These are phyloP conservation scores for Ambrosia hybrid DNA, from an alignment of 140 eudicot species.

Conservation along the genomic window DNA sequence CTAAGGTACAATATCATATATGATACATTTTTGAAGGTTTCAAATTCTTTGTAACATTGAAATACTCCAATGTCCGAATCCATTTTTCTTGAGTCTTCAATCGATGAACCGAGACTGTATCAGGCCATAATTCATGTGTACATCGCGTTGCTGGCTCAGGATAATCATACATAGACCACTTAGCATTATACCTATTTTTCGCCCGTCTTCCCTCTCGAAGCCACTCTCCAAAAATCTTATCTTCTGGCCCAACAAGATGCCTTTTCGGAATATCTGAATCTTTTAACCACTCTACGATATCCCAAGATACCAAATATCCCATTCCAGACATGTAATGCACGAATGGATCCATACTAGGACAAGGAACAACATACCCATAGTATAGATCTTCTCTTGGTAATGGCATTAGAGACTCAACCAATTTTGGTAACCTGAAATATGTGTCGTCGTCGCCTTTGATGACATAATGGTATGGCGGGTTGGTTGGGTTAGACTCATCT, in stretches of 20 bases:
- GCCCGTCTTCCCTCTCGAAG: constrained; percentile 60
- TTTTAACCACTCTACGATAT: constrained; percentile 75
- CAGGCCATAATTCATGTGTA: constrained; percentile 94
- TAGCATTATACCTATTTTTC: constrained; percentile 74
- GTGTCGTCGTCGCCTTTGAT: constrained; percentile 78
- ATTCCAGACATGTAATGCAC: constrained; percentile 90
- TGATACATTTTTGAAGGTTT: constrained; percentile 83
- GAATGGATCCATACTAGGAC: constrained; percentile 92
- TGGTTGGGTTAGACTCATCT: constrained; percentile 13
- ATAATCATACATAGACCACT: constrained; percentile 85
- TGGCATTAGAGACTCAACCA: constrained; percentile 66
- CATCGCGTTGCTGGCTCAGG: constrained; percentile 79
- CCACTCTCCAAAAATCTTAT: constrained; percentile 73
- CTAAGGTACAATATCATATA: constrained; percentile 46
- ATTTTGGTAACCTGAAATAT: constrained; percentile 54
- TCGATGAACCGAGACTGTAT: constrained; percentile 75
- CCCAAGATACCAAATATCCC: constrained; percentile 90
- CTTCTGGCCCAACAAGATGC: constrained; percentile 69
- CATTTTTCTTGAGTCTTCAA: constrained; percentile 85
- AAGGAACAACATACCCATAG: constrained; percentile 84
- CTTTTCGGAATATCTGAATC: constrained; percentile 61
- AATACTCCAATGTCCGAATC: constrained; percentile 70
- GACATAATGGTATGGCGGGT: constrained; percentile 85
- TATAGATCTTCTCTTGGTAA: constrained; percentile 76
- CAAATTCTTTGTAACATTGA: constrained; percentile 64